phyloP scores from a whole-genome alignment of 257 asterid genomes.

The Oldenlandia corymbosa region DNA sequence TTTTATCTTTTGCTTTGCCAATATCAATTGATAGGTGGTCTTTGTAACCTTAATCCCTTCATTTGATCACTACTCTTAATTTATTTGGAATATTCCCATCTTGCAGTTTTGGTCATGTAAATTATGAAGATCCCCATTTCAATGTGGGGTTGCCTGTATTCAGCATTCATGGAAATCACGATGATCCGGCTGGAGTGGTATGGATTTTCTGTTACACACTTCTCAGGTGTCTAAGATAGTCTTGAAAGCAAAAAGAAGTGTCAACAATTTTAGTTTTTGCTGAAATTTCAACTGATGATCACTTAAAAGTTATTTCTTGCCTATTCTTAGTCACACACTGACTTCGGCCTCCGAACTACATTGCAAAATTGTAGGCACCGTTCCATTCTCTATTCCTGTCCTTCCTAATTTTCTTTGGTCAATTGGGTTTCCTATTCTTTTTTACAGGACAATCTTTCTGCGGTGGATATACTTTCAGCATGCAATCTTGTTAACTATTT shows the following conservation, averaged over 20 bases:
- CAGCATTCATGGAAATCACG: conserved; percentile 99
- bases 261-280: neutral
- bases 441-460: conserved; percentile 96
- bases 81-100: conserved; percentile 12
- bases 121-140: conserved; percentile 99
- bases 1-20: neutral
- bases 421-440: conserved; percentile 21
- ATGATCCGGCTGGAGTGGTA: conserved; percentile 99
- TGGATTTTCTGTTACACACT: conserved; percentile 32
- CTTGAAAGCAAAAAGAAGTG: conserved; percentile 3
- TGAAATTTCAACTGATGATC: neutral
- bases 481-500: conserved; percentile 97
- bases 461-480: conserved; percentile 96
- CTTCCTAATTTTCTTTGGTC: no score
- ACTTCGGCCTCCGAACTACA: neutral
- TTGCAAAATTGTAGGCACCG: conserved; percentile 15
- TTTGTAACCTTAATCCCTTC: neutral
- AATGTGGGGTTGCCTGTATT: conserved; percentile 98
- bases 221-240: neutral
- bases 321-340: neutral
- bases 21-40: neutral
- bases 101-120: conserved; percentile 92
- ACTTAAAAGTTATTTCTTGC: neutral
- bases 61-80: neutral
- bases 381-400: no score